Percentiles rank a stretch among this genome's conserved stretches.
Evolutionary conservation across 352 stramenopile species (phyloP).

Genomic region (Achlya hypogyna): DNA sequence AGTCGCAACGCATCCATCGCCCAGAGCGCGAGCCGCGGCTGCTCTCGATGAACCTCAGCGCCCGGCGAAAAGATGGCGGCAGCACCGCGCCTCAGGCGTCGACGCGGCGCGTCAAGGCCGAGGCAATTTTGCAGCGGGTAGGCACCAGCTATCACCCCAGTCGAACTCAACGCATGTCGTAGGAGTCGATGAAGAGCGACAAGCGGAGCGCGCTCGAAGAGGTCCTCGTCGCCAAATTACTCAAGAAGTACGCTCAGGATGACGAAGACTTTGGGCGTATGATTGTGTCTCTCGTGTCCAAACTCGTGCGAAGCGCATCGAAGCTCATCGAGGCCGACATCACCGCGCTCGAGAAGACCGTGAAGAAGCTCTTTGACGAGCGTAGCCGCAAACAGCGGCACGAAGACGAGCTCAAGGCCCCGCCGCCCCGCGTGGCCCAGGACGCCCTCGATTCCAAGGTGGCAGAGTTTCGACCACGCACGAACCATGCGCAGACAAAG

Average conservation of each 20-base stretch:
- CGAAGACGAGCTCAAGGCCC: conserved; percentile 3
- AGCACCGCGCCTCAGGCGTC: conserved; percentile 4
- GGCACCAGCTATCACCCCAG: neutral
- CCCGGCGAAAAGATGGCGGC: conserved; percentile 17
- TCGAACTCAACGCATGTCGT: neutral
- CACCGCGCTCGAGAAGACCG: conserved; percentile 43
- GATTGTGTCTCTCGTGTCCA: conserved; percentile 43
- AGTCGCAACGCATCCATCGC: neutral
- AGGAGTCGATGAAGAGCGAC: conserved; percentile 54
- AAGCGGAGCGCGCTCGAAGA: conserved; percentile 50
- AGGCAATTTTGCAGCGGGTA: conserved; percentile 30
- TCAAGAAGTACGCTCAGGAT: conserved; percentile 47
- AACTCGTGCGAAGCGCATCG: conserved; percentile 42
- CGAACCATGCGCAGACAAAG: neutral
- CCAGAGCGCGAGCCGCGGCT: neutral
- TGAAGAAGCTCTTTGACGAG: conserved; percentile 59
- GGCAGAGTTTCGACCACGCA: conserved; percentile 11
- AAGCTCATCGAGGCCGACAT: conserved; percentile 51
- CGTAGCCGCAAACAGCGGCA: conserved; percentile 24
- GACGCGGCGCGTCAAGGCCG: conserved; percentile 28
- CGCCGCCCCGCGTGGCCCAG: conserved; percentile 3
- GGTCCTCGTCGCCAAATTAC: conserved; percentile 38
- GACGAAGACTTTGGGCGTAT: conserved; percentile 43
- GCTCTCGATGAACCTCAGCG: conserved; percentile 3
- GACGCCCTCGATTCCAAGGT: conserved; percentile 21